These are phyloP conservation scores for Penicillium expansum DNA, from an alignment of 2,329 filamentous ascomycete genomes.

Conservation along the genomic window DNA sequence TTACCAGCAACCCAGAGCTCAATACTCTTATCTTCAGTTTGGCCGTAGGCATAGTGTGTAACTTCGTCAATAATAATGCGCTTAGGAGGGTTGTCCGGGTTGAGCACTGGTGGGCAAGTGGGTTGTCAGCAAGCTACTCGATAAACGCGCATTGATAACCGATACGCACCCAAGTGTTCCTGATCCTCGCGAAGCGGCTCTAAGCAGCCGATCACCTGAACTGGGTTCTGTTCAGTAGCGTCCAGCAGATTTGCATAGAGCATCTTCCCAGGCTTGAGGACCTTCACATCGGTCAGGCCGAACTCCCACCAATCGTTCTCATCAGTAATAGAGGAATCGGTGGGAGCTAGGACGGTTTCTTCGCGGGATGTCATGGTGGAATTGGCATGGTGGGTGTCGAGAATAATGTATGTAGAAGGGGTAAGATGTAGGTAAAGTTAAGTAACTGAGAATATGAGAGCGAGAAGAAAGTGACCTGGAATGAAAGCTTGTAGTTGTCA, in stretches of 20 bases:
- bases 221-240: conserved; percentile 54
- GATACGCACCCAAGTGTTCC: conserved; percentile 40
- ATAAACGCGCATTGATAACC: conserved; percentile 12
- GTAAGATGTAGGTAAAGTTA: neutral
- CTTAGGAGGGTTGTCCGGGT: conserved; percentile 41
- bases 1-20: conserved; percentile 61
- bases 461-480: conserved; percentile 1
- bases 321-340: conserved; percentile 45
- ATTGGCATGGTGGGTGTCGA: conserved; percentile 33
- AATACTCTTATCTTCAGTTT: conserved; percentile 55
- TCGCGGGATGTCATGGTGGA: conserved; percentile 45
- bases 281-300: conserved; percentile 54
- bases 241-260: conserved; percentile 55
- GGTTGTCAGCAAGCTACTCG: conserved; percentile 9
- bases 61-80: conserved; percentile 50
- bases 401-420: neutral
- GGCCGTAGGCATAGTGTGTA: conserved; percentile 50
- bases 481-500: conserved; percentile 15
- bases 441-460: neutral
- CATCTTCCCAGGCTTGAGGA: conserved; percentile 49
- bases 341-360: conserved; percentile 46
- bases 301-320: conserved; percentile 62
- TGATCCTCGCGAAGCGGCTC: conserved; percentile 47
- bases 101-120: conserved; percentile 31
- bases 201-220: conserved; percentile 55